phyloP scores from a whole-genome alignment of 2,329 filamentous ascomycete species.

The Alternaria tenuissima region DNA sequence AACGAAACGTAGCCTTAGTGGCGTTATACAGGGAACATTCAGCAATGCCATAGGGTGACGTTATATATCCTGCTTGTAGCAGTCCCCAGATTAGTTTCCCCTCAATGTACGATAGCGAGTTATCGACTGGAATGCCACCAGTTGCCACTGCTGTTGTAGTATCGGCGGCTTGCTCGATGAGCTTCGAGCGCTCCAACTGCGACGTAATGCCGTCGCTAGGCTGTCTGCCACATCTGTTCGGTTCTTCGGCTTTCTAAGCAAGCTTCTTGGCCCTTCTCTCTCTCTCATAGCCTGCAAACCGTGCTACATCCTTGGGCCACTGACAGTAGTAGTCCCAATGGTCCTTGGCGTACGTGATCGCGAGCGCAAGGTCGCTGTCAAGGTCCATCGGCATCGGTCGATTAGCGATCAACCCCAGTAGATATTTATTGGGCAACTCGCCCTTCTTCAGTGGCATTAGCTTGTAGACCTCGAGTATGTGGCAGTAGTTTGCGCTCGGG shows the following conservation, averaged over 20 bases:
- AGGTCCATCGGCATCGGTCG: slow-evolving; percentile 11
- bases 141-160: slow-evolving; percentile 49
- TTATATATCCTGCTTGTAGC: not conserved
- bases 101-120: slow-evolving; percentile 44
- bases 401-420: slow-evolving; percentile 17
- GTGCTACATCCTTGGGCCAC: slow-evolving; percentile 4
- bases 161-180: slow-evolving; percentile 67
- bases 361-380: slow-evolving; percentile 15
- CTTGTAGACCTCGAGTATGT: slow-evolving; percentile 14
- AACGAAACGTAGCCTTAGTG: not conserved
- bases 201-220: slow-evolving; percentile 87
- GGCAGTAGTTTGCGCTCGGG: slow-evolving; percentile 11
- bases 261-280: not conserved
- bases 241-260: not conserved
- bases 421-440: slow-evolving; percentile 8
- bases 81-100: slow-evolving; percentile 33
- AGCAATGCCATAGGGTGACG: not conserved
- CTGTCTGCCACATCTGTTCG: too few relatives aligned
- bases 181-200: slow-evolving; percentile 72
- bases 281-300: not conserved
- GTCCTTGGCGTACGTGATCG: slow-evolving; percentile 20
- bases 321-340: slow-evolving; percentile 19
- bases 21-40: not conserved
- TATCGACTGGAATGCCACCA: slow-evolving; percentile 47
- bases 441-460: not conserved